Base-by-base conservation (phyloP, 2,329 filamentous ascomycete species). In the Parafenestella ontariensis region DNA sequence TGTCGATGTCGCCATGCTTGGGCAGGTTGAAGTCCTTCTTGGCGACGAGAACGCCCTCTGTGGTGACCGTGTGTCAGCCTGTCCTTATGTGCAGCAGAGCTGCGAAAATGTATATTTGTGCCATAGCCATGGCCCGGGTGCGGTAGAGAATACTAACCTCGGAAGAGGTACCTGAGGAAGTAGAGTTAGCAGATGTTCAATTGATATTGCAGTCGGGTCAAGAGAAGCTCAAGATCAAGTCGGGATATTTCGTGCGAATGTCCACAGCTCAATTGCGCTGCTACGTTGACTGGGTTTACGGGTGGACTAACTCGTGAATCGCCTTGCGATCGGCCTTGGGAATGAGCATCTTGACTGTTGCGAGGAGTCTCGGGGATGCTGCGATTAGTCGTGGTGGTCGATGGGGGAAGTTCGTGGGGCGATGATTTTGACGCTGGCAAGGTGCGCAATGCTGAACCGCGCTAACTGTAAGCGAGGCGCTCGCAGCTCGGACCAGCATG, bases 261-360 rank as follows among this genome's bases (percentile, higher is more conserved):
- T 63, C 57, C 61, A 59, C 46, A 59, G 50, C 62, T 64, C 64
- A 59, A 69, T 59, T 68, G 59, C 54, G 62, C 64, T 53, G 56
- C 46, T 53, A 31, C 46, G 42, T 53, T 53, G 53, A 59, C 20
- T n/a, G 29, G 57, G 48, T 52, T 48, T 59, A 58, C 55, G 63
- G 66, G 66, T 56, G 49, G 89, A 99, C 91, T 90, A 94, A 96
- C 90, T 94, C 94, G 88, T 99, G 95, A 85, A 99, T 98, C 90
- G 92, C 92, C 91, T 99, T 99, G 86, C 96, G 93, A 86, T 99
- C 95, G 83, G 92, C 90, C 90, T 98, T 98, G 82, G 95, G 95
- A 83, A 99, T 99, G 87, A 99, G 90, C 95, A 81, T 81, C 71
- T 79, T 81, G 76, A 74, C 77, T 74, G 76, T 65, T 66, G 62